Conservation (phyloP, 345 rosid genomes). For the Ailanthus altissimus region DNA sequence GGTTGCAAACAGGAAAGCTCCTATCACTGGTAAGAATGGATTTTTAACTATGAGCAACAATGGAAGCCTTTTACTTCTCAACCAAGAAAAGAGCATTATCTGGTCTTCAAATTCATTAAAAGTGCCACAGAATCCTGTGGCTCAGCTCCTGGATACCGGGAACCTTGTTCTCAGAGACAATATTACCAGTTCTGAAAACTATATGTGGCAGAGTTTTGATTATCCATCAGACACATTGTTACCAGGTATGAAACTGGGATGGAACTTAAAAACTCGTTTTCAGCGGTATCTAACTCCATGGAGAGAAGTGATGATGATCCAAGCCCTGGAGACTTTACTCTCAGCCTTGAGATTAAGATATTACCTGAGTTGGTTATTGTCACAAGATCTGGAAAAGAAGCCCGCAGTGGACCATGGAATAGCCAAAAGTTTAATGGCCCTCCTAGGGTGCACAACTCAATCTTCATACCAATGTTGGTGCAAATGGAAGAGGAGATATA, state of each 20-base stretch:
- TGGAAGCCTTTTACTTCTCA: conserved; percentile 37
- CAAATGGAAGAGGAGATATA: conserved; percentile 18
- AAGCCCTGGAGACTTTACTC: conserved; percentile 19
- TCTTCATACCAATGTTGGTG: conserved; percentile 23
- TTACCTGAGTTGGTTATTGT: conserved; percentile 30
- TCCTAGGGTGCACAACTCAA: conserved; percentile 28
- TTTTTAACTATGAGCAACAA: conserved; percentile 24
- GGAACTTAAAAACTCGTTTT: conserved; percentile 25
- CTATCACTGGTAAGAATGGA: conserved; percentile 33
- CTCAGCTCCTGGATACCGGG: conserved; percentile 43
- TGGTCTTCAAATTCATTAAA: conserved; percentile 43
- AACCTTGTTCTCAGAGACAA: conserved; percentile 44
- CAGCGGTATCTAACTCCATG: conserved; percentile 33
- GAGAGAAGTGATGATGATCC: conserved; percentile 37
- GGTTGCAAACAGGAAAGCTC: conserved; percentile 48
- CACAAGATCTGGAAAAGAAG: background rate
- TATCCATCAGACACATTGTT: conserved; percentile 39
- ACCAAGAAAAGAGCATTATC: conserved; percentile 2
- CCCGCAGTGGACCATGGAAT: conserved; percentile 43
- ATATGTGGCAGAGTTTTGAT: conserved; percentile 50
- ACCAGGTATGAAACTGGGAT: conserved; percentile 45
- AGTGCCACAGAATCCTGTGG: conserved; percentile 24
- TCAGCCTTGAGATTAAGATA: conserved; percentile 22
- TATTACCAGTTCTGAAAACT: background rate
- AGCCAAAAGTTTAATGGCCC: conserved; percentile 36